Evolutionary conservation across 2,329 filamentous ascomycete species (phyloP), one percentile per base, ranked within the genome.

Genomic region (Ophiostoma pallidulum): DNA sequence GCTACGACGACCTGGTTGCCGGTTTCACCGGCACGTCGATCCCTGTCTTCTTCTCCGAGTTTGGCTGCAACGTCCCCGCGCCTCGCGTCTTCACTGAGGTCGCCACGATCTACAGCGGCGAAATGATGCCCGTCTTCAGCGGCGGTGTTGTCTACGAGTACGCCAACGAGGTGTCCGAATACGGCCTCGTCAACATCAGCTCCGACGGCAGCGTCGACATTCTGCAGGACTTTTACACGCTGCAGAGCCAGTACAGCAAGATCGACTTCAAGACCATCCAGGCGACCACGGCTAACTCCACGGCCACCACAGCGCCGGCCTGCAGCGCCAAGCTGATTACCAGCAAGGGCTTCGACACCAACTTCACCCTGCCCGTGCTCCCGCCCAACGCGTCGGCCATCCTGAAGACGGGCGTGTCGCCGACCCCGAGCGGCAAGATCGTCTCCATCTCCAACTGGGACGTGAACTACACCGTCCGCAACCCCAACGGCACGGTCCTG

Each of bases 91-190:
- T 89, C 68, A 82, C 84, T 55, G 86, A 92, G 66, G 82, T 88
- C 12, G 72, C 70, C 47, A 71, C 80, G 52, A 79, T 92, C 55
- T 91, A 91, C 64, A 75, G 84, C 48, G 59, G 71, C 33, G 58
- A 86, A 54, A 89, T 91, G 83, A 81, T 66, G 12, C 62, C 70
- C 16, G 70, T 78, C 48, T 80, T 91, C 59, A 82, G 80, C 47
- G 86, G 86, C 53, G 86, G 85, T 54, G 72, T 92, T 39, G 84
- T 91, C 39, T 92, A 91, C 69, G 84, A 92, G 65, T 91, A 78
- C 64, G 80, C 79, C 1, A 74, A 89, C 64, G 86, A 90, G 61
- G 65, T 68, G 36, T 82, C 83, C 62, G 68, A 78, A 60, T 83
- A 72, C 51, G 80, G 80, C 45, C 72, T 90, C 8, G 81, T 86